Evolutionary conservation across 345 rosid genomes (phyloP), one percentile per base, ranked within the genome.

Genomic region (Eucalyptus brandiana): DNA sequence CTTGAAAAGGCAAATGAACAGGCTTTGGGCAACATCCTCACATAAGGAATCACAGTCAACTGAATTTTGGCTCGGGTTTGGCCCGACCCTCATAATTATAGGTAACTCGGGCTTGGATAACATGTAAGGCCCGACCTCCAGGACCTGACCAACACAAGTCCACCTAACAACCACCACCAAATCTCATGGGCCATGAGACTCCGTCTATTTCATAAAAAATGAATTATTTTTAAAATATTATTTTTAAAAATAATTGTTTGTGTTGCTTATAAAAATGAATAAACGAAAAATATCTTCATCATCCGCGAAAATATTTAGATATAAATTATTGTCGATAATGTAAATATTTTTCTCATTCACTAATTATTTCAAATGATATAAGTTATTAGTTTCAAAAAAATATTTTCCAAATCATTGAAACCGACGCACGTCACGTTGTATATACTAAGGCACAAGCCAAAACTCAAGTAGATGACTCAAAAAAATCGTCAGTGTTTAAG

Each of bases 261-360:
- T 56, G 2, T 56, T 23, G 5, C 1, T 56, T 56, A 56, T 23
- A 23, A 56, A 54, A 23, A 56, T 8, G 1, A 56, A 56, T 56
- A 21, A 56, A 56, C 0, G 5, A 56, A 56, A 23, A 56, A 56
- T 23, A 56, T 23, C 9, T 23, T 56, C 1, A 23, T 23, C 4
- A 2, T 23, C 28, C 3, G 1, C 0, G 1, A 0, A 24, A 24
- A 56, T 23, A 56, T 24, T 56, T 56, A 56, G 2, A 56, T 26
- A 56, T 56, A 56, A 2, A 24, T 10, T 24, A 24, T 10, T 24
- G 0, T 56, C 3, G 3, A 56, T 56, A 24, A 24, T 24, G 6
- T 1, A 23, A 56, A 56, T 6, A 23, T 56, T 56, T 56, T 30
- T 56, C 62, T 56, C 30, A 56, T 56, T 56, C 13, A 9, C 30